Base-by-base conservation (phyloP, 2,329 filamentous ascomycete species). In the Neophaeococcomyces aloes region DNA sequence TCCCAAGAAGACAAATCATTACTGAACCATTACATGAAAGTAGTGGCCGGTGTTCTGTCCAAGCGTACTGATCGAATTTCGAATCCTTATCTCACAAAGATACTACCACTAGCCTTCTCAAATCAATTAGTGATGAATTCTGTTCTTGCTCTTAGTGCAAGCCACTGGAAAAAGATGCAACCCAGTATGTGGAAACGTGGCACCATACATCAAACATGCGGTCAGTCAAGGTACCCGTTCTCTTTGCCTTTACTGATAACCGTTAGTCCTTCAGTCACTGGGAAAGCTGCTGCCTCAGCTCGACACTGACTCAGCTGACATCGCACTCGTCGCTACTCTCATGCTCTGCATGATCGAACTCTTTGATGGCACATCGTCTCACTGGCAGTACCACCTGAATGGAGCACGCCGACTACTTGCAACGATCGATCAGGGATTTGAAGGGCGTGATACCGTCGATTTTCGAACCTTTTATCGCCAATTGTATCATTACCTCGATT, bases 291-390 rank as follows among this genome's bases (percentile, higher is more conserved):
- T 59, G 3, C 41, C 45, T 5, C 44, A 43, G 11, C 44, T 50
- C 2, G 53, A 56, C 41, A 38, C 37, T 4, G 47, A 64, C 17
- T 60, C 61, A 1, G 60, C 63, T 8, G 61, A 67, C 0, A 59
- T 65, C 39, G 62, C 65, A 7, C 63, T 66, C 15, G 59, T 61
- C 2, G 60, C 62, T 13, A 61, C 65, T n/a, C 55, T 68, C 11
- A 42, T 68, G 7, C 58, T 68, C 0, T 67, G 64, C 44, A 61
- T 68, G 56, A 65, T 65, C 3, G 65, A 67, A 44, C 50, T 67
- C 7, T 67, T 66, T 17, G 65, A 68, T 42, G 64, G 65, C 30
- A 61, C 63, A 2, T 66, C 63, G 13, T 55, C 61, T 27, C 60
- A 62, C 2, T 68, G 65, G 65, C n/a, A 64, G 52, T 59, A 65